phyloP scores from a whole-genome alignment of 305 asterid species.

The Solanum hybrid region DNA sequence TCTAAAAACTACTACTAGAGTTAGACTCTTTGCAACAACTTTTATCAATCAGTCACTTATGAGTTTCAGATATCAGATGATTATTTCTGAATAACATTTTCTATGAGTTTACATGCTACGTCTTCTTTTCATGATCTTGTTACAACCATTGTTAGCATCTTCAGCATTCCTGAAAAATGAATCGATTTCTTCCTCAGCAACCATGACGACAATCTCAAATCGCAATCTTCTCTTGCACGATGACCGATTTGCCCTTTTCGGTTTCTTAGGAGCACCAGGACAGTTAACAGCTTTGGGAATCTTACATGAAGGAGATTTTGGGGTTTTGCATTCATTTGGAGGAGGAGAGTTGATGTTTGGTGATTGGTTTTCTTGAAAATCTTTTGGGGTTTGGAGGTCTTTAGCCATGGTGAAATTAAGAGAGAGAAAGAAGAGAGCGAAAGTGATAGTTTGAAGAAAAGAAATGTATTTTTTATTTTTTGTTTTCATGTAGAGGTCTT shows the following conservation, averaged over 20 bases:
- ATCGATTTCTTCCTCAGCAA: constrained; percentile 37
- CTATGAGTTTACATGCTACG: background rate
- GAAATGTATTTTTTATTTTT: background rate
- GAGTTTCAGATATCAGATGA: background rate
- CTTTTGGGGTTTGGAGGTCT: background rate
- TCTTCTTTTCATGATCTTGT: constrained; percentile 24
- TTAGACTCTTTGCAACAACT: background rate
- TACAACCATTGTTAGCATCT: constrained; percentile 13
- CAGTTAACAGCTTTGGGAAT: constrained; percentile 41
- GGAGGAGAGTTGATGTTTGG: background rate
- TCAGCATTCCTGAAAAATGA: constrained; percentile 35
- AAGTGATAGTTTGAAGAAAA: background rate
- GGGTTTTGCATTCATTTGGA: constrained; percentile 40
- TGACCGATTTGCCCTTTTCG: constrained; percentile 19
- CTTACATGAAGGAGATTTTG: constrained; percentile 41
- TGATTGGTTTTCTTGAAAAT: background rate
- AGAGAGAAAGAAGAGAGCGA: background rate
- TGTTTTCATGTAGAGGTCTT: background rate
- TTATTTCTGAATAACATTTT: background rate
- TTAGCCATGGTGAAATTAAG: background rate
- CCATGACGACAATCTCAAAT: constrained; percentile 34
- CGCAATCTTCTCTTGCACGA: constrained; percentile 41
- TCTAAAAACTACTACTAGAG: background rate
- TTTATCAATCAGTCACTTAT: background rate
- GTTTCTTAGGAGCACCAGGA: constrained; percentile 70